These are phyloP conservation scores for Eurotiales sp. DNA, from an alignment of 2,329 filamentous ascomycete species.

Conservation along the genomic window DNA sequence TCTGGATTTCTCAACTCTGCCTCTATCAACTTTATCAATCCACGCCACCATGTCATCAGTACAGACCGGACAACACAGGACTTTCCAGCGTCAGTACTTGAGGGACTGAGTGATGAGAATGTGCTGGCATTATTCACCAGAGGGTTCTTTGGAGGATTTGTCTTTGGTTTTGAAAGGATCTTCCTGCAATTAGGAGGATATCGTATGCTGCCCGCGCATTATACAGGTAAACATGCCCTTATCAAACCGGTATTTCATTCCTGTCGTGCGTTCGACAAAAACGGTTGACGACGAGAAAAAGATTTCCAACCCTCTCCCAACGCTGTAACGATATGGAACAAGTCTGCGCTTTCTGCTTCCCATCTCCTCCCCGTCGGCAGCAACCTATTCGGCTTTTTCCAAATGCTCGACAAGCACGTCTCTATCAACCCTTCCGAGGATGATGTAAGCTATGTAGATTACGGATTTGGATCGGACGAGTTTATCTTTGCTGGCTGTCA, in stretches of 20 bases:
- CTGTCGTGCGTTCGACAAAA: background rate
- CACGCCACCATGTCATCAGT: conserved; percentile 15
- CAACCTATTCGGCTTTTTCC: conserved; percentile 16
- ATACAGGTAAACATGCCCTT: conserved; percentile 1
- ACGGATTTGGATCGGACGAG: conserved; percentile 18
- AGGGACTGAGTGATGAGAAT: conserved; percentile 16
- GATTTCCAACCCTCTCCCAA: background rate
- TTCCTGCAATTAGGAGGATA: conserved; percentile 8
- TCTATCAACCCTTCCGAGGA: background rate
- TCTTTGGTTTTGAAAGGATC: conserved; percentile 16
- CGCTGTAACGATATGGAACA: conserved; percentile 12
- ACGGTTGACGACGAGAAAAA: background rate
- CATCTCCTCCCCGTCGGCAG: conserved; percentile 15
- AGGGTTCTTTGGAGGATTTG: conserved; percentile 18
- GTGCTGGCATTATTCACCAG: conserved; percentile 17
- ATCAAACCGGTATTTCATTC: too few relatives aligned
- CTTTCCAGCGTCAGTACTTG: conserved; percentile 12
- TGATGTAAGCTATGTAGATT: conserved; percentile 17
- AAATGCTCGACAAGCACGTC: conserved; percentile 17
- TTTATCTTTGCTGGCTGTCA: conserved; percentile 17
- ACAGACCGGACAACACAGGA: conserved; percentile 17
- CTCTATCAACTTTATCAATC: conserved; percentile 16
- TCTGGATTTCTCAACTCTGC: conserved; percentile 15
- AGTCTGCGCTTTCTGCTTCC: conserved; percentile 1
- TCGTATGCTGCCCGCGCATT: conserved; percentile 4